phyloP scores from a whole-genome alignment of 495 filamentous ascomycete species.

The Acidiella bohemica region DNA sequence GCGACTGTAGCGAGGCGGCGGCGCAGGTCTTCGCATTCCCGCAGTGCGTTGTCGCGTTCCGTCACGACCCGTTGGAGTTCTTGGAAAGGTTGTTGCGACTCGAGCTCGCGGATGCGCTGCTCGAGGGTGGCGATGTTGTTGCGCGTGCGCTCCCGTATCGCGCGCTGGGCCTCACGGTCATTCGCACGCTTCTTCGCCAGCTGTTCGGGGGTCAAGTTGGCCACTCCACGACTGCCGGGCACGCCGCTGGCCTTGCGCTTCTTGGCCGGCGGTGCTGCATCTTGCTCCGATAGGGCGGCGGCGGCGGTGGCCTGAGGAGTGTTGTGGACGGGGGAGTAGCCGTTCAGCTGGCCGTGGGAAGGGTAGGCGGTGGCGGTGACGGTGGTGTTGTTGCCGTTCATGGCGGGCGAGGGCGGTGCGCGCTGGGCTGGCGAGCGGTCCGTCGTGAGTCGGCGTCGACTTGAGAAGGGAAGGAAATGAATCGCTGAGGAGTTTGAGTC shows the following conservation, averaged over 20 bases:
- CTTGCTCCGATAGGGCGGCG: conserved; percentile 7
- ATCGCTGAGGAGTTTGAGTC: no score
- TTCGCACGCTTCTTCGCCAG: conserved; percentile 32
- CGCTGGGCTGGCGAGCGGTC: no score
- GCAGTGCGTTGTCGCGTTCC: conserved; percentile 33
- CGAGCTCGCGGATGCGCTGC: conserved; percentile 26
- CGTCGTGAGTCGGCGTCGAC: no score
- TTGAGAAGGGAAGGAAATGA: no score
- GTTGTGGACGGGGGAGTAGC: not conserved
- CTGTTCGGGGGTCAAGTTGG: conserved; percentile 32
- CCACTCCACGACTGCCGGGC: conserved; percentile 24
- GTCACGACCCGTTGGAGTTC: conserved; percentile 52
- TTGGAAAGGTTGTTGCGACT: conserved; percentile 56
- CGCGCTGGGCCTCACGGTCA: conserved; percentile 33
- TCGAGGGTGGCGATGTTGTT: conserved; percentile 29
- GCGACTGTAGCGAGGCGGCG: conserved; percentile 42
- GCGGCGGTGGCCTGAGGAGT: conserved; percentile 12
- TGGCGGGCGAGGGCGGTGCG: no score
- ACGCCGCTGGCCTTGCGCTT: conserved; percentile 18
- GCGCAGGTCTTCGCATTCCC: conserved; percentile 58
- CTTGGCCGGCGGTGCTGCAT: not conserved
- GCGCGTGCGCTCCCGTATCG: conserved; percentile 30
- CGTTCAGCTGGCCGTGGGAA: not conserved
- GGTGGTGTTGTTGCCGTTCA: no score
- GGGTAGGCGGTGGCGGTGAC: conserved; percentile 5